Evolutionary conservation across 805 yeast genomes (phyloP), one percentile per base, ranked within the genome.

Genomic region (Brettanomyces anomalus): DNA sequence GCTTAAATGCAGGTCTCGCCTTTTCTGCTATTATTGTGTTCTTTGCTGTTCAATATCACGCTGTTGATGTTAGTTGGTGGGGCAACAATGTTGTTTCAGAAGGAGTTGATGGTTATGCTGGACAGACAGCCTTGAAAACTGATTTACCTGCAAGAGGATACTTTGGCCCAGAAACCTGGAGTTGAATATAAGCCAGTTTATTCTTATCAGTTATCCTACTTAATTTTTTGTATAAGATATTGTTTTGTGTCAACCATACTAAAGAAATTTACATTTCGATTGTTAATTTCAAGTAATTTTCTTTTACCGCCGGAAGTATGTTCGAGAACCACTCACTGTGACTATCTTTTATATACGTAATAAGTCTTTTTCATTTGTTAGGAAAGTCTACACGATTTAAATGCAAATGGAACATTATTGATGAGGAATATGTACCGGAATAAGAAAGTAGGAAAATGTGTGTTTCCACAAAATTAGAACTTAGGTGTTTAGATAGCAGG

Each of bases 1-100:
- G 78, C 2, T 57, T 82, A 19, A 80, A 80, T 37, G 74, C 82
- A 5, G 86, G 86, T 1, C 71, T 81, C 13, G 85, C 86, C 1
- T 68, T 78, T 49, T 71, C 82, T 20, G 72, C 81, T 3, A 62
- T 81, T 41, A 46, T 79, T 20, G 71, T 81, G 10, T 79, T 79
- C 54, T 67, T 79, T 1, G 67, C 73, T 5, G 68, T 70, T 37
- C 67, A 66, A 35, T 64, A 74, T 14, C 66, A 66, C 14, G 62
- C 66, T 14, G 49, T 53, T 2, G 21, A 41, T 6, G 67, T 72
- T 1, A 39, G 43, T 6, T 82, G 89, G 89, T 82, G 89, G 89
- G 89, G 87, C 16, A 74, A 70, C 43, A 57, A 53, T 39, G 77
- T 73, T 16, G 44, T 49, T n/a, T 28, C 40, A 3, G 48, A 43